Evolutionary conservation across 2,329 filamentous ascomycete genomes (phyloP).

Genomic region (Colletotrichum shisoi): DNA sequence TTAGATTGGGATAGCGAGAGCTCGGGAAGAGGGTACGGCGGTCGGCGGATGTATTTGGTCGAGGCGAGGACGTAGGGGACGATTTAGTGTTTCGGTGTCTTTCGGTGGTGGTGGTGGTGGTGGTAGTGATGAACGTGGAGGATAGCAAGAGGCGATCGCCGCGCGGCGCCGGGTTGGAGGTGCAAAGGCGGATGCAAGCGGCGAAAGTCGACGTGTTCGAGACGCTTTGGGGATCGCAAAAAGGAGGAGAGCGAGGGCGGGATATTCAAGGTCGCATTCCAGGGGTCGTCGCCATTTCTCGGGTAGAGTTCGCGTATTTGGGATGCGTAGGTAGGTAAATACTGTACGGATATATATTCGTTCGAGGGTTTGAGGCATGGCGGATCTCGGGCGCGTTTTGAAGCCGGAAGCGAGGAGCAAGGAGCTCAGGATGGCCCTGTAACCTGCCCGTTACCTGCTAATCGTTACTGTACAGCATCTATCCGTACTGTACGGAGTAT

Average conservation of each 20-base stretch:
- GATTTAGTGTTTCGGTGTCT: not conserved
- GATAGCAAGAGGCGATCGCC: not conserved
- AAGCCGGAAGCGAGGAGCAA: constrained; percentile 13
- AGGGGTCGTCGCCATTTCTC: constrained; percentile 34
- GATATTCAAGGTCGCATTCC: constrained; percentile 35
- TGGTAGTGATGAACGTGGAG: not conserved
- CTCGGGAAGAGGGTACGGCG: constrained; percentile 4
- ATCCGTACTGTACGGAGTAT: no score
- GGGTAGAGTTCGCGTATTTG: constrained; percentile 31
- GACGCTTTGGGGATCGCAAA: constrained; percentile 1
- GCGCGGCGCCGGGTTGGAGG: not conserved
- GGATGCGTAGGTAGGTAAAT: constrained; percentile 13
- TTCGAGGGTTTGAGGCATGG: not conserved
- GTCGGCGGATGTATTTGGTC: no score
- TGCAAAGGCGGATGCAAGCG: constrained; percentile 15
- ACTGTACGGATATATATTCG: not conserved
- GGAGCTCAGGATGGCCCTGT: constrained; percentile 17
- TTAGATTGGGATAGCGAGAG: not conserved
- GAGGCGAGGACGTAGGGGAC: not conserved
- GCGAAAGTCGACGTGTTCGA: not conserved
- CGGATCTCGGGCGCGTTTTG: constrained; percentile 11
- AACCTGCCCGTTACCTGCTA: no score
- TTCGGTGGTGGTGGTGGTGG: not conserved
- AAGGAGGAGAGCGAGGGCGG: constrained; percentile 6
- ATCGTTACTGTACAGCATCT: no score